These are phyloP conservation scores for Thalassiosira livingstoniorum DNA, from an alignment of 352 stramenopile species.

Conservation along the genomic window DNA sequence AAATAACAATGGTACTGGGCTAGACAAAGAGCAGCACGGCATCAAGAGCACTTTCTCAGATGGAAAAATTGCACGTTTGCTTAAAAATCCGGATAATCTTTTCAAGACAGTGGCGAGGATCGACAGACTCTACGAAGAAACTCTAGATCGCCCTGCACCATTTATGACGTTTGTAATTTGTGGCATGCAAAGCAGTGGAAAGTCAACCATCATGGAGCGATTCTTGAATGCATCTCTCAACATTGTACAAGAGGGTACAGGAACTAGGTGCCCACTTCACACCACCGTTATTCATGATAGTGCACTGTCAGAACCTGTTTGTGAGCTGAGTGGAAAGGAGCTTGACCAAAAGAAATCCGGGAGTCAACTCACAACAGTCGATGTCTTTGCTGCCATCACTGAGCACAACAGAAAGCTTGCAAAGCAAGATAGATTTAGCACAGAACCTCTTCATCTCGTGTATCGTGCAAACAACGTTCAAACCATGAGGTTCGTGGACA, in stretches of 20 bases:
- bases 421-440: conserved; percentile 73
- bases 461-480: conserved; percentile 77
- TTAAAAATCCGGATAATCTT: conserved; percentile 73
- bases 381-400: conserved; percentile 77
- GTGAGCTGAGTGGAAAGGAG: conserved; percentile 72
- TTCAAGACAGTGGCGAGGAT: conserved; percentile 74
- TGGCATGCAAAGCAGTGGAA: conserved; percentile 81
- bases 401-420: conserved; percentile 69
- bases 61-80: conserved; percentile 62
- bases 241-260: conserved; percentile 82
- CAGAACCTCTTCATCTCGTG: conserved; percentile 64
- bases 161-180: conserved; percentile 84
- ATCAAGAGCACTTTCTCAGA: conserved; percentile 19
- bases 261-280: conserved; percentile 79
- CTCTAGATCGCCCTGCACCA: conserved; percentile 58
- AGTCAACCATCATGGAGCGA: conserved; percentile 82
- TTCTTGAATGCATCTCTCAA: conserved; percentile 79
- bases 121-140: conserved; percentile 80
- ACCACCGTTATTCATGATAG: conserved; percentile 80
- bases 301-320: conserved; percentile 53
- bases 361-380: conserved; percentile 58
- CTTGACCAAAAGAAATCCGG: conserved; percentile 49
- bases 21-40: conserved; percentile 19
- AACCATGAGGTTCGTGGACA: conserved; percentile 85
- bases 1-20: conserved; percentile 1